Evolutionary conservation across 2,329 filamentous ascomycete genomes (phyloP).

Genomic region (Stagonosporopsis vannaccii): DNA sequence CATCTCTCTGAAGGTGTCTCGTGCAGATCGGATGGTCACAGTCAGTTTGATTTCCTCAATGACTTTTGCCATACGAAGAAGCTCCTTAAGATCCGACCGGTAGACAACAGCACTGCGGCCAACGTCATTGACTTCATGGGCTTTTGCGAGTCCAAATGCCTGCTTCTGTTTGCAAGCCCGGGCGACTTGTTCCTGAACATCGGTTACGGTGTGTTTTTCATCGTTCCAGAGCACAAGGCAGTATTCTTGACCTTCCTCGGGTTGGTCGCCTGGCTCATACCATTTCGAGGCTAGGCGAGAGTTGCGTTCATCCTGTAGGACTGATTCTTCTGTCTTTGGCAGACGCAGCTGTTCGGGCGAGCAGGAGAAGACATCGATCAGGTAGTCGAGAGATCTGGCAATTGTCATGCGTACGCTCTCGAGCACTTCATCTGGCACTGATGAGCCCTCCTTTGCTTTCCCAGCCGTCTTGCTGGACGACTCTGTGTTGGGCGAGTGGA

Average conservation of each 20-base stretch:
- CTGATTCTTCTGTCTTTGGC: constrained; percentile 81
- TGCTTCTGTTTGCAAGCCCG: constrained; percentile 80
- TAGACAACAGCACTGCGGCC: constrained; percentile 87
- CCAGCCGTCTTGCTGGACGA: constrained; percentile 54
- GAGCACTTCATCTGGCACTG: constrained; percentile 76
- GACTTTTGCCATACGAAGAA: constrained; percentile 80
- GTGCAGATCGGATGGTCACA: constrained; percentile 88
- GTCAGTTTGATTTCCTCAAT: constrained; percentile 97
- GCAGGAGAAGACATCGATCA: constrained; percentile 97
- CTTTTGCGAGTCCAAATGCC: constrained; percentile 74
- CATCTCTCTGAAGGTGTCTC: constrained; percentile 95
- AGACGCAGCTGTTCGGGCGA: constrained; percentile 93
- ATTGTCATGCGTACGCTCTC: constrained; percentile 85
- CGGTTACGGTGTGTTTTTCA: constrained; percentile 94
- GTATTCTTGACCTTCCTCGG: constrained; percentile 74
- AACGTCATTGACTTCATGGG: constrained; percentile 87
- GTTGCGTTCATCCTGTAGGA: constrained; percentile 79
- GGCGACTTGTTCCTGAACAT: constrained; percentile 89
- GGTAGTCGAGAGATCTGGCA: constrained; percentile 84
- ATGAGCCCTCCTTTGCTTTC: constrained; percentile 63
- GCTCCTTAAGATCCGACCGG: constrained; percentile 71
- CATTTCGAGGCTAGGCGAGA: constrained; percentile 80
- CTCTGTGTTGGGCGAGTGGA: constrained; percentile 72
- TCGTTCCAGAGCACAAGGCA: constrained; percentile 95
- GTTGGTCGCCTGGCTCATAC: constrained; percentile 67